These are phyloP conservation scores for Henningerozyma blattae DNA, from an alignment of 805 yeast species.

Conservation along the genomic window DNA sequence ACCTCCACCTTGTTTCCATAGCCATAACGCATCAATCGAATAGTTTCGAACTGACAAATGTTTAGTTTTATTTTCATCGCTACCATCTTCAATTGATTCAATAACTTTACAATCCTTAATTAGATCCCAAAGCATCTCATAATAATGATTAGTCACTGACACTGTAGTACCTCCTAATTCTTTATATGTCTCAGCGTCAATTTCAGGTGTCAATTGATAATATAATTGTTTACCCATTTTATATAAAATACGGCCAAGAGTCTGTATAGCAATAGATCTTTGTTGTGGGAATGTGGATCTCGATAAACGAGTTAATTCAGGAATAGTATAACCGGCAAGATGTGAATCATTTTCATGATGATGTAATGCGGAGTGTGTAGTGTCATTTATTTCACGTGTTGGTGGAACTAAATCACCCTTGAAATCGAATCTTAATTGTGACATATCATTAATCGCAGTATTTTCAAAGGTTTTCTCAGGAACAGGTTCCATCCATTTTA, in stretches of 20 bases:
- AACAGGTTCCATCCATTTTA: constrained; percentile 86
- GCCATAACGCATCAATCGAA: constrained; percentile 85
- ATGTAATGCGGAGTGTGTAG: constrained; percentile 62
- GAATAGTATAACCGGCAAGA: constrained; percentile 83
- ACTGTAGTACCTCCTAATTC: constrained; percentile 27
- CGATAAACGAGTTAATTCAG: constrained; percentile 68
- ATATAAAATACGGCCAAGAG: constrained; percentile 76
- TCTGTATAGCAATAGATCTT: constrained; percentile 74
- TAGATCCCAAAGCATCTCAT: constrained; percentile 54
- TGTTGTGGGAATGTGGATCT: constrained; percentile 78
- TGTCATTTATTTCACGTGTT: constrained; percentile 33
- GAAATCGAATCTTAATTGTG: constrained; percentile 80
- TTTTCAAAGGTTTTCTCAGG: constrained; percentile 24
- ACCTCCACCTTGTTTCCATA: constrained; percentile 53
- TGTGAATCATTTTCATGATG: constrained; percentile 87
- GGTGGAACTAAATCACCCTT: constrained; percentile 65
- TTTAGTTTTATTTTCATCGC: constrained; percentile 49
- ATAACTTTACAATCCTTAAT: constrained; percentile 49
- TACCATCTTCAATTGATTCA: constrained; percentile 53
- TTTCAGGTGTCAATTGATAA: constrained; percentile 39
- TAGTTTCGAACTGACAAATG: constrained; percentile 69
- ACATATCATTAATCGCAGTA: constrained; percentile 32
- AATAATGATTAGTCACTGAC: constrained; percentile 25
- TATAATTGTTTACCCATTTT: constrained; percentile 57
- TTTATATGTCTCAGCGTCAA: constrained; percentile 26